Conservation (phyloP, 805 yeast genomes). For the Jamesozyma jinghongensis region DNA sequence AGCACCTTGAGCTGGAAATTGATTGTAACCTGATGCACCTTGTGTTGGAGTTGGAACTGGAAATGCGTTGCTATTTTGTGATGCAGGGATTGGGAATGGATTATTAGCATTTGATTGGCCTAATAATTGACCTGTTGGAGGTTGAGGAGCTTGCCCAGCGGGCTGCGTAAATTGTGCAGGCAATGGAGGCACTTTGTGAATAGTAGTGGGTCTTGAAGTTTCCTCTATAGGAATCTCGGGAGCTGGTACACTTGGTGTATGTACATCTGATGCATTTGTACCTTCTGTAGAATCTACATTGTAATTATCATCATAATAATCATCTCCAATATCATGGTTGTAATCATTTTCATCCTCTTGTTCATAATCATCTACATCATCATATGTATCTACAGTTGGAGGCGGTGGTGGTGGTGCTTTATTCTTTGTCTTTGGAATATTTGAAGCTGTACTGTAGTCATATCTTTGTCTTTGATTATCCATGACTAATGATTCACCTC, state of each 20-base stretch:
- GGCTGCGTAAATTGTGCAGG: slow-evolving; percentile 12
- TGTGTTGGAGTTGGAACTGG: slow-evolving; percentile 3
- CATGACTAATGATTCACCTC: slow-evolving; percentile 26
- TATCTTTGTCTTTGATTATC: slow-evolving; percentile 25
- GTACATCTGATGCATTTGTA: no score
- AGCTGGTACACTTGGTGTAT: slow-evolving; percentile 9
- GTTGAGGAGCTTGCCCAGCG: slow-evolving; percentile 6
- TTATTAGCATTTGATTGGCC: slow-evolving; percentile 4
- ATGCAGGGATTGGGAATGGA: slow-evolving; percentile 8
- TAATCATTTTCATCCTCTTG: neutral
- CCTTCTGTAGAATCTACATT: no score
- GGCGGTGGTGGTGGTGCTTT: slow-evolving; percentile 40
- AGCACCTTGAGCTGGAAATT: slow-evolving; percentile 4
- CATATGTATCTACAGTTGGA: slow-evolving; percentile 17
- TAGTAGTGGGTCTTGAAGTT: slow-evolving; percentile 11
- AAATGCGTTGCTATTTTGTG: slow-evolving; percentile 11
- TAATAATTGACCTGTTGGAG: slow-evolving; percentile 5
- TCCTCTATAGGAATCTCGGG: slow-evolving; percentile 13
- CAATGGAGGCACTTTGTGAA: slow-evolving; percentile 20
- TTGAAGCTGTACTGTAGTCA: slow-evolving; percentile 20
- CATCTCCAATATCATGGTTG: slow-evolving; percentile 1
- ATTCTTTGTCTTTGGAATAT: slow-evolving; percentile 28
- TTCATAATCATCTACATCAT: slow-evolving; percentile 5
- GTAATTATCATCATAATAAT: slow-evolving; percentile 1
- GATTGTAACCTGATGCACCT: no score